Evolutionary conservation across 1,284 basidiomycete genomes (phyloP), one percentile per base, ranked within the genome.

Genomic region (Pisolithus thermaeus): DNA sequence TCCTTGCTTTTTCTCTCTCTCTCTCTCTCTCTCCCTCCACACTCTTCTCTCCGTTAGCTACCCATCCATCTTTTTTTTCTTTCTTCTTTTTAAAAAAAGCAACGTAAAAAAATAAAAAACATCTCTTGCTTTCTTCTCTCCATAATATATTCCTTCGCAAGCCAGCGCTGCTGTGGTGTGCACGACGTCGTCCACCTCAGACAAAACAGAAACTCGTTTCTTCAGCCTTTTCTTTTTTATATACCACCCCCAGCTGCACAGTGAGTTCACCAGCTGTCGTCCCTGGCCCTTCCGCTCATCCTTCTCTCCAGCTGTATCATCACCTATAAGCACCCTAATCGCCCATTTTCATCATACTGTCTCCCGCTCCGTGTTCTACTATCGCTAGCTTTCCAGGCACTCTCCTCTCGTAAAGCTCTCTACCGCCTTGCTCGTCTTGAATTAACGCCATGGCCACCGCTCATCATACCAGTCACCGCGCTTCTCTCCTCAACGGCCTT

Each of bases 401-500:
- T 48, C 37, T 44, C 55, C 54, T 51, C 54, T 47, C 55, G 49
- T 36, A 59, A 56, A 58, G 58, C 52, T 58, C 59, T 55, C 67
- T 61, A 63, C 68, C 64, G 51, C 49, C 59, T 58, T 60, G 64
- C 66, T 71, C 61, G 67, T 67, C 46, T 64, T 61, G 65, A 67
- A 65, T 51, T 69, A 52, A 53, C 56, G 63, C 67, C 66, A 83
- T 84, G 81, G 73, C 80, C 64, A 73, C 82, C 68, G 71, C 76
- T 63, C 73, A 76, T 58, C 67, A 75, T 46, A 70, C 78, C 64
- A 84, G 78, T 70, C 73, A 77, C 59, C 86, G 88, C 62, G 88
- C 88, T 52, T 87, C 87, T 57, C 84, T 91, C 62, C 86, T 91
- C 69, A 77, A 85, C 56, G 87, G 86, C 61, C 87, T 91, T 63